Conservation (phyloP, 2,329 filamentous ascomycete genomes). For the Colletotrichum salicis region DNA sequence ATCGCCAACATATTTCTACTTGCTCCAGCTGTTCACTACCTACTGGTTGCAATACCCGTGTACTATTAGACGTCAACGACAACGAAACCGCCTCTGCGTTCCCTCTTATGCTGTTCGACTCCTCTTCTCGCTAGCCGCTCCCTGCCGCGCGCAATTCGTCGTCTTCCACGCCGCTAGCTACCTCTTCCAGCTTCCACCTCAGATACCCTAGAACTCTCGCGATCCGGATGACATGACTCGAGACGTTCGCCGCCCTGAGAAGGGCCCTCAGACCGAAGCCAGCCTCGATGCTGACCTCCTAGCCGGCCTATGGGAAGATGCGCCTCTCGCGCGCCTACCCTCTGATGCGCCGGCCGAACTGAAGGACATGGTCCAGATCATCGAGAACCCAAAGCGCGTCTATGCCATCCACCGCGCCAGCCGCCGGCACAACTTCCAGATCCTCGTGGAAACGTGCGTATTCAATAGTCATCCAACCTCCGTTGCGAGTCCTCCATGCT, state of each 20-base stretch:
- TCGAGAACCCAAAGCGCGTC: conserved; percentile 70
- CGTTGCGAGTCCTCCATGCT: conserved; percentile 19
- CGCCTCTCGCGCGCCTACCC: conserved; percentile 67
- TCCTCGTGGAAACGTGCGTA: conserved; percentile 73
- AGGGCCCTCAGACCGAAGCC: conserved; percentile 45
- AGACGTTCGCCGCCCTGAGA: conserved; percentile 51
- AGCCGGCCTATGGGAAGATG: conserved; percentile 69
- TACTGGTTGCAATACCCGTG: conserved; percentile 26
- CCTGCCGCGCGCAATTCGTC: conserved; percentile 13
- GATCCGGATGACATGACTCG: conserved; percentile 60
- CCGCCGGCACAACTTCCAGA: conserved; percentile 72
- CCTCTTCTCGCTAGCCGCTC: conserved; percentile 1
- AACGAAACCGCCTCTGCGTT: background rate
- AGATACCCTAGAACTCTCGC: conserved; percentile 24
- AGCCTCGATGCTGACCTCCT: conserved; percentile 59
- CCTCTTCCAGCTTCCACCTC: conserved; percentile 21
- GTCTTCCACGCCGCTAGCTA: background rate
- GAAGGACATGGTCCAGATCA: conserved; percentile 63
- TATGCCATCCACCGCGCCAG: conserved; percentile 70
- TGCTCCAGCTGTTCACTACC: conserved; percentile 12
- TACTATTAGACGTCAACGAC: conserved; percentile 4
- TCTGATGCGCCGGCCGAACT: conserved; percentile 69
- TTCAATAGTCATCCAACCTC: conserved; percentile 27
- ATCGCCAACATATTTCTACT: conserved; percentile 21
- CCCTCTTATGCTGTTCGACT: background rate